Conservation (phyloP, 2,329 filamentous ascomycete genomes). For the Exophiala aquamarina region DNA sequence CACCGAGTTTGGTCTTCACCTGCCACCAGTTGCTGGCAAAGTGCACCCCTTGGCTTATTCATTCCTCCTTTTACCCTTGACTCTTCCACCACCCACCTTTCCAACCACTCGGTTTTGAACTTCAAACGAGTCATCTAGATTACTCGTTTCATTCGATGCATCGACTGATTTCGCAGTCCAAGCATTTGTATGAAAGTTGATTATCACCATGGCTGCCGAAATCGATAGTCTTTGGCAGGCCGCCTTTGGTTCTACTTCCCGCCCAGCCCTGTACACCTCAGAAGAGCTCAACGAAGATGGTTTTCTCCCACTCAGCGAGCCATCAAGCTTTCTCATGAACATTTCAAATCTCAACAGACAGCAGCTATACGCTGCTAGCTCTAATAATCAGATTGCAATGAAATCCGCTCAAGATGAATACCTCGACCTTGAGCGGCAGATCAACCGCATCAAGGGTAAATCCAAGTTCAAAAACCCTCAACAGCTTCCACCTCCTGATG, state of each 20-base stretch:
- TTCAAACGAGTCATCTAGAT: background rate
- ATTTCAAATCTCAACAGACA: constrained; percentile 16
- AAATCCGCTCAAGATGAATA: constrained; percentile 61
- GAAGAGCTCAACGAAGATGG: constrained; percentile 24
- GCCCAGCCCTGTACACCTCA: constrained; percentile 23
- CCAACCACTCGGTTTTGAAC: too few relatives aligned
- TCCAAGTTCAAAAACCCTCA: constrained; percentile 54
- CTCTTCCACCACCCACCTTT: too few relatives aligned
- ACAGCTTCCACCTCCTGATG: constrained; percentile 37
- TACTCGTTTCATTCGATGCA: constrained; percentile 8
- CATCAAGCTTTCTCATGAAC: constrained; percentile 22
- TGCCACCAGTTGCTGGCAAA: too few relatives aligned
- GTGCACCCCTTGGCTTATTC: too few relatives aligned
- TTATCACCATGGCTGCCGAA: constrained; percentile 14
- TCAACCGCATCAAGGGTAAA: constrained; percentile 48
- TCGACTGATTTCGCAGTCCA: background rate
- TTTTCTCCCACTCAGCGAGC: constrained; percentile 24
- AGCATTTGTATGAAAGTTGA: background rate
- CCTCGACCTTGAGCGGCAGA: constrained; percentile 50
- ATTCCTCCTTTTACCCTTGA: too few relatives aligned
- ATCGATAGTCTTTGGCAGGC: constrained; percentile 22
- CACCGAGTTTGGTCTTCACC: too few relatives aligned
- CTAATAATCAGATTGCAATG: constrained; percentile 54
- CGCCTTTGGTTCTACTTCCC: constrained; percentile 24
- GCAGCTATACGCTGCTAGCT: constrained; percentile 54